phyloP scores from a whole-genome alignment of 352 stramenopile species.

The Globisporangium lucens region DNA sequence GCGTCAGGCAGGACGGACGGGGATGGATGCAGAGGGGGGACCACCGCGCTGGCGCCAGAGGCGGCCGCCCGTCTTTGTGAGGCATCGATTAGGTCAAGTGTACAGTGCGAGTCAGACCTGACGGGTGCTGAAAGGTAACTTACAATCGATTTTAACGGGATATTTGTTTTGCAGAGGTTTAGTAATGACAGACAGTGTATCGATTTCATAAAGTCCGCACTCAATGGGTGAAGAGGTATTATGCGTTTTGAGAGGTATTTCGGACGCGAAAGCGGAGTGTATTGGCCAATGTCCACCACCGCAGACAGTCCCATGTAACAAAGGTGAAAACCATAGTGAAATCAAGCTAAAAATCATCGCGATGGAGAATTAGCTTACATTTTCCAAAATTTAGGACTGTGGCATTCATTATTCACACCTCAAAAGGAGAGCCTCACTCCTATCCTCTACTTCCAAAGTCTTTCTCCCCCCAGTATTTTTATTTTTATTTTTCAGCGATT shows the following conservation, averaged over 20 bases:
- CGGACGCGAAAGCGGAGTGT: not conserved
- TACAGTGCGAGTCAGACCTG: constrained; percentile 9
- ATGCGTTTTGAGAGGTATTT: not conserved
- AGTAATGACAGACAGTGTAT: not conserved
- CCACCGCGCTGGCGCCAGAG: constrained; percentile 8
- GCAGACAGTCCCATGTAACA: not conserved
- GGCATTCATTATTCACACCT: not conserved
- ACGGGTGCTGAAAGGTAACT: constrained; percentile 5
- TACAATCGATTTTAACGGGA: not conserved
- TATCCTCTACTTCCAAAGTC: not conserved
- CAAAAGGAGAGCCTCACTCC: no score
- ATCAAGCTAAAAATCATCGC: not conserved
- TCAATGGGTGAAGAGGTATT: not conserved
- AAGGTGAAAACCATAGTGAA: not conserved
- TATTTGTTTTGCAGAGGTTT: not conserved
- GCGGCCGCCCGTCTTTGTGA: constrained; percentile 7
- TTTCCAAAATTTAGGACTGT: not conserved
- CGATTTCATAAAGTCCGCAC: not conserved
- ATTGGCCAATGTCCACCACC: not conserved
- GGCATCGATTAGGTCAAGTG: constrained; percentile 7
- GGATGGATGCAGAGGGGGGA: constrained; percentile 11
- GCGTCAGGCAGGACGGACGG: not conserved
- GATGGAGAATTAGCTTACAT: not conserved
- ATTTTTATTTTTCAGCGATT: not conserved
- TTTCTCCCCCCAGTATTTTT: not conserved